A percentile compares a stretch with the other conserved stretches of the same genome.
Conservation (phyloP, 2,329 filamentous ascomycete species). For the Apiospora koreana region DNA sequence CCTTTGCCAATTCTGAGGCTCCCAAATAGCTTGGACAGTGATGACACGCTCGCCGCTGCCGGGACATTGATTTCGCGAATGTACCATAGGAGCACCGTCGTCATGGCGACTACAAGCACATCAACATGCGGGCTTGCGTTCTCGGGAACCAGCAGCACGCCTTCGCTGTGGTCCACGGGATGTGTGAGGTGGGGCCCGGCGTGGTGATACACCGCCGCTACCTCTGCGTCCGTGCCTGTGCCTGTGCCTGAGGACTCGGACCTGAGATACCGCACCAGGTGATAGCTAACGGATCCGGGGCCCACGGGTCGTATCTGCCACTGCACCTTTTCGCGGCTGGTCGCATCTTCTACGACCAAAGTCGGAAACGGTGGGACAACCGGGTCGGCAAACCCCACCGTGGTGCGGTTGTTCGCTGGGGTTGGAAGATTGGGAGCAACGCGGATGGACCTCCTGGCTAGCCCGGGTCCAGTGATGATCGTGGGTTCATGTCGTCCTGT, state of each 20-base stretch:
- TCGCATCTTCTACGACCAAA: not conserved
- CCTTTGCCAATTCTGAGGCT: not conserved
- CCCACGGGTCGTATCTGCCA: not conserved
- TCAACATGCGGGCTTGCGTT: slow-evolving; percentile 16
- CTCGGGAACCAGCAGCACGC: slow-evolving; percentile 16
- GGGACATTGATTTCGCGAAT: not conserved
- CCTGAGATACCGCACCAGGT: not conserved
- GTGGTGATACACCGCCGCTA: slow-evolving; percentile 23
- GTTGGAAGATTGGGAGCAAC: not conserved
- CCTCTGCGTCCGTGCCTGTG: not conserved
- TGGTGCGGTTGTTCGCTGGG: too few species aligned
- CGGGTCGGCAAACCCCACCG: not conserved
- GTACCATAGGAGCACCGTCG: not conserved
- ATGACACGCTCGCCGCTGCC: not conserved
- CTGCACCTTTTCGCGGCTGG: not conserved
- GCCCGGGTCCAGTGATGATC: not conserved
- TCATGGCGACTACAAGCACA: not conserved
- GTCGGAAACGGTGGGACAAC: not conserved
- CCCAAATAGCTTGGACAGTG: not conserved
- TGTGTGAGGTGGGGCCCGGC: slow-evolving; percentile 14
- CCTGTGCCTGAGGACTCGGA: not conserved
- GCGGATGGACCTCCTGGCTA: not conserved
- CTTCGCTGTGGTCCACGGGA: slow-evolving; percentile 19
- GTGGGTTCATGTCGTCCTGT: not conserved
- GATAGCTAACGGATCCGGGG: not conserved